Evolutionary conservation across 805 yeast species (phyloP), one percentile per base, ranked within the genome.

Genomic region (Ogataea dorogensis): DNA sequence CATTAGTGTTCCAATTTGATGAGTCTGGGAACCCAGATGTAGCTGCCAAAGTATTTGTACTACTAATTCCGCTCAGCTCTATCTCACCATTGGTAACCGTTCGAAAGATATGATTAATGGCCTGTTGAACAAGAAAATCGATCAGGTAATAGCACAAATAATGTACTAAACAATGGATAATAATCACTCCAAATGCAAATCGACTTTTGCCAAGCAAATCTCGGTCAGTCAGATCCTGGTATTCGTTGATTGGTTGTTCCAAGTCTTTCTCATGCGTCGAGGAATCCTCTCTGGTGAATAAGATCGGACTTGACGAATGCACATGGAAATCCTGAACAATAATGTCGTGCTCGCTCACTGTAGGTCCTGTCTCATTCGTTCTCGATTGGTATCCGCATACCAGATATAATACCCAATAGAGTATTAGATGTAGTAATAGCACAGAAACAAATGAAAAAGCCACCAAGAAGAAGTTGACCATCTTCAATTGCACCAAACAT

Each of bases 381-480:
- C 22, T 15, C n/a, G 28, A 15, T 29, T 37, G 32, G 15, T 29
- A 23, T 5, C 31, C 31, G 27, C 42, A 43, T 5, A 42, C 45
- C 23, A 54, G 12, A 30, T 31, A 29, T 8, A 36, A 35, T 10
- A 50, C 36, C 18, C 40, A 17, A 31, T 48, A 47, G 1, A 50
- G 38, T 4, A 53, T 35, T 12, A 49, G 28, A 37, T 54, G 58
- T 29, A 49, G 26, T 2, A 44, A 4, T 12, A 48, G 45, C 3
- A 48, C 40, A 6, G 44, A 36, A n/a, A 42, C n/a, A 11, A 54
- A 42, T 5, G 53, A 41, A 1, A 40, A 7, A 1, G 43, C 31
- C 4, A 56, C 37, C 8, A 50, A 28, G 1, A 40, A 31, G 32
- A 51, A 54, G 27, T 51, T 56, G 19, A 52, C 20, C 35, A 50